Percentiles rank a stretch among this genome's conserved stretches.
phyloP scores from a whole-genome alignment of 2,329 filamentous ascomycete genomes.

The Pyricularia pennisetigena region DNA sequence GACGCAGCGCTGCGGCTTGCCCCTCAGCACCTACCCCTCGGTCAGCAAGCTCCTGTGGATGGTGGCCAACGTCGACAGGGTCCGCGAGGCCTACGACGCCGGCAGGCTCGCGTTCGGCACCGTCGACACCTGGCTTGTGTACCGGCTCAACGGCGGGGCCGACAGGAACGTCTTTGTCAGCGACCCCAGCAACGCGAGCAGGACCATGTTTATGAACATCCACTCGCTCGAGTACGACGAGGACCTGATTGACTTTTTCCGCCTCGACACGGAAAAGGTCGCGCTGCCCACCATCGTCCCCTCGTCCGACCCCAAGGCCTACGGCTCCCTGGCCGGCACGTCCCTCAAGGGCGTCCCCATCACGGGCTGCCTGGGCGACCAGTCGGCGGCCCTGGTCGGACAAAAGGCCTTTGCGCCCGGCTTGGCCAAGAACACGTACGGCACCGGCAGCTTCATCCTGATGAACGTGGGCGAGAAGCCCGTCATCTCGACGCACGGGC shows the following conservation, averaged over 20 bases:
- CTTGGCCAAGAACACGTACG: slow-evolving; percentile 76
- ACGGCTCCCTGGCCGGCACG: slow-evolving; percentile 53
- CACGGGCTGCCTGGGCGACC: slow-evolving; percentile 70
- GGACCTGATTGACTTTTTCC: slow-evolving; percentile 64
- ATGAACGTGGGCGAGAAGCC: slow-evolving; percentile 76
- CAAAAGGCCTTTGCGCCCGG: slow-evolving; percentile 70
- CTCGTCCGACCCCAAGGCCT: slow-evolving; percentile 60
- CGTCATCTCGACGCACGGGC: slow-evolving; percentile 67
- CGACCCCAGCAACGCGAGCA: slow-evolving; percentile 72
- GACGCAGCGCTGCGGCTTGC: slow-evolving; percentile 60
- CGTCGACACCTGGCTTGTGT: slow-evolving; percentile 72
- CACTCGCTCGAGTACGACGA: slow-evolving; percentile 67
- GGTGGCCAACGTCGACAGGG: slow-evolving; percentile 54
- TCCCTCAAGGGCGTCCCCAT: slow-evolving; percentile 58
- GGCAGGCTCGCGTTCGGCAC: slow-evolving; percentile 69
- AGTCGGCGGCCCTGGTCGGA: slow-evolving; percentile 72
- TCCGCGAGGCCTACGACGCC: slow-evolving; percentile 61
- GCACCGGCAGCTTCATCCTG: slow-evolving; percentile 75
- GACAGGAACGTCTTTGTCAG: slow-evolving; percentile 61
- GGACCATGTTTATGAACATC: slow-evolving; percentile 84
- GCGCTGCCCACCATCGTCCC: slow-evolving; percentile 67
- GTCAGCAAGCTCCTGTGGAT: slow-evolving; percentile 73
- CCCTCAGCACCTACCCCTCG: slow-evolving; percentile 74
- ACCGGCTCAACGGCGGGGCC: slow-evolving; percentile 65
- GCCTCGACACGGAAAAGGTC: slow-evolving; percentile 58